These are phyloP conservation scores for Nasturtium officinale DNA, from an alignment of 345 rosid genomes.

Conservation along the genomic window DNA sequence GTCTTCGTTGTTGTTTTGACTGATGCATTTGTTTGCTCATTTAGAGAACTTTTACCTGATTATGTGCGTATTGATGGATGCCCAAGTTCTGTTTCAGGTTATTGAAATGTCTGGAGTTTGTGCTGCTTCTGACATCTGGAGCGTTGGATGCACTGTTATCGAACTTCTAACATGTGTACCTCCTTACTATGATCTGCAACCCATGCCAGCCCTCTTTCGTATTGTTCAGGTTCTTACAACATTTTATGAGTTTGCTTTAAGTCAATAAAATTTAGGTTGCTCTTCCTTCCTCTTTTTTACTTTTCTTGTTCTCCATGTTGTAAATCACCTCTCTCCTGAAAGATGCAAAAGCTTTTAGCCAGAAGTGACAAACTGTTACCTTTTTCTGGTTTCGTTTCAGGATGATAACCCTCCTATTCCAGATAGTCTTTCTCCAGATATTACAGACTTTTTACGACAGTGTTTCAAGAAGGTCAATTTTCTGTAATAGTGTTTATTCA, in stretches of 20 bases:
- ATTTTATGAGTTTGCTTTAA: conserved; percentile 7
- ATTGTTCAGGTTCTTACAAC: conserved; percentile 84
- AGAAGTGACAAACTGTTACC: conserved; percentile 24
- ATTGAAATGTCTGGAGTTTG: conserved; percentile 99
- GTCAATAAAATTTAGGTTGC: conserved; percentile 10
- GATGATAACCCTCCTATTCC: conserved; percentile 98
- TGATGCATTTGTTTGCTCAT: neutral
- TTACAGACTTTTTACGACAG: conserved; percentile 90
- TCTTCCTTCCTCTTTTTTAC: conserved; percentile 9
- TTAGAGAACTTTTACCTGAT: conserved; percentile 2
- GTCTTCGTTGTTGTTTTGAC: conserved; percentile 5
- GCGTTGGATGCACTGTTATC: conserved; percentile 99
- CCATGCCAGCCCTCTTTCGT: conserved; percentile 97
- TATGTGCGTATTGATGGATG: neutral
- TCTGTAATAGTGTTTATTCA: conserved; percentile 3
- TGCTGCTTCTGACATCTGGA: conserved; percentile 99
- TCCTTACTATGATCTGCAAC: conserved; percentile 97
- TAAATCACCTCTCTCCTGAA: conserved; percentile 5
- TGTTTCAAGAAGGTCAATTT: conserved; percentile 92
- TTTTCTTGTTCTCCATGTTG: conserved; percentile 9
- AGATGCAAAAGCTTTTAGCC: conserved; percentile 3
- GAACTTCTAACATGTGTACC: conserved; percentile 97
- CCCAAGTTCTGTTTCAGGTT: conserved; percentile 62
- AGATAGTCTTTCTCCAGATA: conserved; percentile 91
- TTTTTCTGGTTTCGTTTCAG: conserved; percentile 46